Conservation (phyloP, 306 rosid genomes). For the Lathyrus aphaca region DNA sequence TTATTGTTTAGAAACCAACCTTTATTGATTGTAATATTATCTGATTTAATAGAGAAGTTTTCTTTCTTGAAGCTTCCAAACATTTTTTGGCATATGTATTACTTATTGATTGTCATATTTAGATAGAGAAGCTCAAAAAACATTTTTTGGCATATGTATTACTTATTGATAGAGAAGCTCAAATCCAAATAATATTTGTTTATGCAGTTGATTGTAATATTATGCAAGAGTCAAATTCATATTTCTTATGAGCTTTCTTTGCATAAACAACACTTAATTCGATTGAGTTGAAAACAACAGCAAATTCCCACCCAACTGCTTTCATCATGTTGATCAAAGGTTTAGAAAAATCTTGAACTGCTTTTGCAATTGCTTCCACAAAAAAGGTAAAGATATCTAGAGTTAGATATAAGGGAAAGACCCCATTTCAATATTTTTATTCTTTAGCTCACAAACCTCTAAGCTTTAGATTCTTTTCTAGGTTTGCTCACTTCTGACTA, state of each 20-base stretch:
- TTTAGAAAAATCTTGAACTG: slow-evolving; percentile 94
- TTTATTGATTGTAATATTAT: slow-evolving; percentile 52
- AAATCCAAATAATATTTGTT: no score
- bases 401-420: slow-evolving; percentile 76
- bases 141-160: no score
- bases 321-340: slow-evolving; percentile 99
- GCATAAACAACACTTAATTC: slow-evolving; percentile 78
- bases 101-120: no score
- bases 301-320: slow-evolving; percentile 99
- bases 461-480: slow-evolving; percentile 92
- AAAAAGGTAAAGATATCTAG: slow-evolving; percentile 78
- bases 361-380: slow-evolving; percentile 81
- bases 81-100: slow-evolving; percentile 94
- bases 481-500: slow-evolving; percentile 68
- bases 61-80: slow-evolving; percentile 92
- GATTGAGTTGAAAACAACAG: slow-evolving; percentile 88
- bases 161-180: no score
- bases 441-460: slow-evolving; percentile 89
- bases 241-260: slow-evolving; percentile 97
- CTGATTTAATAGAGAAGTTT: slow-evolving; percentile 65
- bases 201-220: no score
- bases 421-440: slow-evolving; percentile 72
- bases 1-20: slow-evolving; percentile 11
- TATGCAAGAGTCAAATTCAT: slow-evolving; percentile 96
- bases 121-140: no score